Evolutionary conservation across 306 rosid genomes (phyloP).

Genomic region (Acacia confusa): DNA sequence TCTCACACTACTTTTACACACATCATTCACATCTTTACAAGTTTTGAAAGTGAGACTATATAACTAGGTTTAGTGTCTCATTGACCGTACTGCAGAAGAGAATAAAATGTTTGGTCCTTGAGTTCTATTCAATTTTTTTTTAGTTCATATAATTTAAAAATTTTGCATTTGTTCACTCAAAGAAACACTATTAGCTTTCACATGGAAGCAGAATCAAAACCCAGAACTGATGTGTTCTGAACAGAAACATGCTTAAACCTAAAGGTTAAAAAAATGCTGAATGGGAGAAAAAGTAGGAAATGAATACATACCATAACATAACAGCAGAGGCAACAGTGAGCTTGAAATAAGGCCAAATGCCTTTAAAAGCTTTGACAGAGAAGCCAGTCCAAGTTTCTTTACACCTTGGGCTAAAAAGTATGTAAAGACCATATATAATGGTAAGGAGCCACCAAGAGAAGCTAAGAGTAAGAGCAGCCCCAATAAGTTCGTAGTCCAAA

Average conservation of each 20-base stretch:
- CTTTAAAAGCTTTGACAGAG: conserved; percentile 48
- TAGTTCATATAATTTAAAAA: neutral
- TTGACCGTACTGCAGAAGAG: too few species aligned
- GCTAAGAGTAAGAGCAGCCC: conserved; percentile 71
- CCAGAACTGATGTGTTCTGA: neutral
- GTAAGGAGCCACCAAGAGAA: conserved; percentile 73
- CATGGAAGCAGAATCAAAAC: neutral
- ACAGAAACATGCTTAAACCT: neutral
- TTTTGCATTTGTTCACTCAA: neutral
- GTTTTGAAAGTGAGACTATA: neutral
- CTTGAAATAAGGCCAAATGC: conserved; percentile 80
- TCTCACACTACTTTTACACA: neutral
- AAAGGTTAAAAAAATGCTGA: neutral
- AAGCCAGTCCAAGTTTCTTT: conserved; percentile 83
- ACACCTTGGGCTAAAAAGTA: conserved; percentile 62
- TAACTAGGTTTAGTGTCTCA: too few species aligned
- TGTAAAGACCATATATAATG: conserved; percentile 55
- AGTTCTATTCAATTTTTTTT: neutral
- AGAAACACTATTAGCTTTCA: neutral
- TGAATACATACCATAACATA: conserved; percentile 7
- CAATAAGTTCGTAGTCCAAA: conserved; percentile 51
- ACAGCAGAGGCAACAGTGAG: conserved; percentile 42
- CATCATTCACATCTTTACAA: neutral
- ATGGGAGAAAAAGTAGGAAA: neutral
- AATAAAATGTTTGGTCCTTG: too few species aligned